Evolutionary conservation across 2,329 filamentous ascomycete genomes (phyloP).

Genomic region (Trichoderma gracile): DNA sequence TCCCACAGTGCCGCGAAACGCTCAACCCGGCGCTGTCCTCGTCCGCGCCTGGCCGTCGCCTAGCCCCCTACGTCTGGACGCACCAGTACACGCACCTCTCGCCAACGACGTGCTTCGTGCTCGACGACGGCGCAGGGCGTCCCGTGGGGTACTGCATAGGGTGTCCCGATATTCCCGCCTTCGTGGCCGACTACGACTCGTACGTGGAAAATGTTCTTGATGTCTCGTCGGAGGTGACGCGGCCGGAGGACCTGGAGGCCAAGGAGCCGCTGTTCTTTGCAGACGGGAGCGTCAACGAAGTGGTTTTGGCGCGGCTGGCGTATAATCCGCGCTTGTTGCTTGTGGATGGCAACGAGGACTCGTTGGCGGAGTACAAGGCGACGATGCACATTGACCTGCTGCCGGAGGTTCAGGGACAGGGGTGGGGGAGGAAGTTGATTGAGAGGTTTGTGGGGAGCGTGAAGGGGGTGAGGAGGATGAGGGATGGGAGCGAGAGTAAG

Average conservation of each 20-base stretch:
- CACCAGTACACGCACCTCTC: constrained; percentile 52
- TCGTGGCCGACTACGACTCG: constrained; percentile 41
- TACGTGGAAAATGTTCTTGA: constrained; percentile 44
- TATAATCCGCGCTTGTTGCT: constrained; percentile 46
- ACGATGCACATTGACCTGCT: constrained; percentile 55
- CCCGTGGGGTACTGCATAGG: constrained; percentile 55
- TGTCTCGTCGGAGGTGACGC: constrained; percentile 29
- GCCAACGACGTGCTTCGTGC: constrained; percentile 48
- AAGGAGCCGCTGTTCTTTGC: constrained; percentile 38
- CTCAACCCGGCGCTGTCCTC: constrained; percentile 46
- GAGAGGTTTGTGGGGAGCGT: constrained; percentile 46
- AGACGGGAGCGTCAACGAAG: constrained; percentile 32
- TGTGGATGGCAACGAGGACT: constrained; percentile 38
- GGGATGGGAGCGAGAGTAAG: constrained; percentile 26
- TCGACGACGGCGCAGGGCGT: constrained; percentile 48
- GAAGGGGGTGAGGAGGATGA: constrained; percentile 27
- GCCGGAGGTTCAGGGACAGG: constrained; percentile 43
- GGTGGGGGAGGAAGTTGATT: constrained; percentile 48
- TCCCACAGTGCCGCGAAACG: constrained; percentile 49
- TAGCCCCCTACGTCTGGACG: constrained; percentile 54
- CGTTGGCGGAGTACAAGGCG: constrained; percentile 41
- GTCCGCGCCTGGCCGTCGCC: constrained; percentile 39
- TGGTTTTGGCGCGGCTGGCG: constrained; percentile 45
- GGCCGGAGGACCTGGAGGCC: constrained; percentile 32
- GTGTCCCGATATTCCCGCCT: constrained; percentile 45